Base-by-base conservation (phyloP, 495 filamentous ascomycete genomes). In the Aspergillus cristatus region DNA sequence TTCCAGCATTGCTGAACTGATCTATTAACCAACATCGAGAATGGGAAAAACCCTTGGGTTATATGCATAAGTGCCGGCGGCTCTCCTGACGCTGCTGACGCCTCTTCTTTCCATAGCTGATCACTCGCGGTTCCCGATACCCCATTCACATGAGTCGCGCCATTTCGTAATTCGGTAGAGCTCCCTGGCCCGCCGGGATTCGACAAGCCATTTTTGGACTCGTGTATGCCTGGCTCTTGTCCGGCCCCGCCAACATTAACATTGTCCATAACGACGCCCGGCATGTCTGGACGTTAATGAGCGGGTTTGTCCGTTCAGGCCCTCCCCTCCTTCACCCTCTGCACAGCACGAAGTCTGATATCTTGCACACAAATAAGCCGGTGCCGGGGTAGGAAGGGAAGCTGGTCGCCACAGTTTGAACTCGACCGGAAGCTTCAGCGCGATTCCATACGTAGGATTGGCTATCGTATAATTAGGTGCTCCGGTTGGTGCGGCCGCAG, bases 1-100 rank as follows among this genome's bases (percentile, higher is more conserved):
- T 81, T 82, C 59, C 82, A 88, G 30, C 82, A 84, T 57, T 84
- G 79, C 54, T 96, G 86, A 18, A 80, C 80, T 10, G 90, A 71
- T 38, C 91, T 76, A 35, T 72, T 71, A 32, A 96, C 67, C 15
- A 98, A 62, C 26, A 67, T 68, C 12, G 73, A 70, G 18, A 94
- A 65, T 3, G 82, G 78, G 17, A 84, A 65, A 45, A 83, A 93
- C 18, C 78, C 77, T 38, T 79, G 62, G 0, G 83, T 84, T 40
- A 95, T 84, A 44, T 93, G 87, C 33, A 70, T 62, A 14, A 97
- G 75, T 49, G 90, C 81, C 24, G 86, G 84, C 0, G 81, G 80
- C 3, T 38, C 32, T 16, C 13, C 38, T 2, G 35, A 28, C 18
- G 41, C 20, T 11, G 28, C 11, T 7, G 43, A 7, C 3, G n/a